Percentiles rank a stretch among this genome's conserved stretches.
phyloP scores from a whole-genome alignment of 768 basidiomycete genomes.

The Calocybe gangraenosa region DNA sequence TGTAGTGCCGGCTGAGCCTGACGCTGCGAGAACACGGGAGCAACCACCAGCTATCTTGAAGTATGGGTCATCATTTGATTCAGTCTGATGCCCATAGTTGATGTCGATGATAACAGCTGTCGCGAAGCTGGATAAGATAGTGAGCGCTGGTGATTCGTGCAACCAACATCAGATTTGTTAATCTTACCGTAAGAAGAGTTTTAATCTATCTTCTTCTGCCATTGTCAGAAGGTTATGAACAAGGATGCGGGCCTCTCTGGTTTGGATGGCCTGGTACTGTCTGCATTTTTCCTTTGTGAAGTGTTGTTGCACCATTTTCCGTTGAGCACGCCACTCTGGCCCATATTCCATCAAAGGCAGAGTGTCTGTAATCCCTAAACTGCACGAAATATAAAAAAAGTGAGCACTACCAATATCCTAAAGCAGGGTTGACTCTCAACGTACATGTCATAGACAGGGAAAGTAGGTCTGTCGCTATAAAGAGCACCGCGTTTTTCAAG shows the following conservation, averaged over 20 bases:
- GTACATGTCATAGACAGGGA: background rate
- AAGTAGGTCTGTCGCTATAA: background rate
- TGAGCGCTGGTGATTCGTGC: background rate
- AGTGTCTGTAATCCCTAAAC: conserved; percentile 3
- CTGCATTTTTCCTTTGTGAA: conserved; percentile 6
- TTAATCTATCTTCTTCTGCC: conserved; percentile 15
- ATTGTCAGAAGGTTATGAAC: conserved; percentile 9
- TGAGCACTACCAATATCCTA: background rate
- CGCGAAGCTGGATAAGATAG: conserved; percentile 2
- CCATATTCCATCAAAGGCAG: conserved; percentile 12
- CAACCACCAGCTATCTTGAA: conserved; percentile 31
- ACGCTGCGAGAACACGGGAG: conserved; percentile 18
- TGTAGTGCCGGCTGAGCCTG: conserved; percentile 21
- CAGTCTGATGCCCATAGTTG: conserved; percentile 29
- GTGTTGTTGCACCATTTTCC: conserved; percentile 9
- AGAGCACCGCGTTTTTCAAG: background rate
- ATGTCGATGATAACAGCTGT: conserved; percentile 21
- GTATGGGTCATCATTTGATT: conserved; percentile 31
- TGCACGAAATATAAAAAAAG: background rate
- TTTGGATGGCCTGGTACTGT: conserved; percentile 6
- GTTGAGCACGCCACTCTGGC: conserved; percentile 10
- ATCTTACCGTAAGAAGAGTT: conserved; percentile 14
- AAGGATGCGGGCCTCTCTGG: conserved; percentile 16
- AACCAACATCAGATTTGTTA: background rate
- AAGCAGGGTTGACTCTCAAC: background rate